Base-by-base conservation (phyloP, 176 grass and related monocot genomes). In the Coix lacrymajobi region DNA sequence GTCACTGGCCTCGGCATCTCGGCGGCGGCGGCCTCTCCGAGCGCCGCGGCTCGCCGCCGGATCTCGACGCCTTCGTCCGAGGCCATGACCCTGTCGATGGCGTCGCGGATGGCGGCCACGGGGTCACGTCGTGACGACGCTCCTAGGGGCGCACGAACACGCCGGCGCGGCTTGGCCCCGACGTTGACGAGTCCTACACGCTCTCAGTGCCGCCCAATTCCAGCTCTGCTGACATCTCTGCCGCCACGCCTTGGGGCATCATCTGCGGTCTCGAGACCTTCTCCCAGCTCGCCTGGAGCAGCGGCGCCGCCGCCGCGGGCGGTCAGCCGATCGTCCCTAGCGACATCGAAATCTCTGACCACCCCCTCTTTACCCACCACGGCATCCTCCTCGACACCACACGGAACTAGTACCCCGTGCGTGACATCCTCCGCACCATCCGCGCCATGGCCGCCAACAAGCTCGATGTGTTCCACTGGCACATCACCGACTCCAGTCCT, bases 391-490 rank as follows among this genome's bases (percentile, higher is more conserved):
- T 98, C 39, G 96, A 95, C 85, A 95, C 96, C 54, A 74, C 92
- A 5, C 84, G 92, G 56, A 98, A 91, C 15, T 98, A 76, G 87
- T 95, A 93, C 80, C 79, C 91, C 15, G 89, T 98, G 4, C 51
- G 62, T 7, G 92, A 92, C 64, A 90, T 98, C 83, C 66, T 98
- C 11, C 88, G 79, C 62, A 93, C 92, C 69, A 72, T 98, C 68
- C 87, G 91, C 38, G 96, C 92, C 75, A 95, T 98, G 92, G 92
- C 85, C 25, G 79, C 88, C 85, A 95, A 95, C 85, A 95, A 98
- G 93, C 89, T 98, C 82, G 95, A 98, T 45, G 89, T 98, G 68
- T 93, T 95, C 84, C 92, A 98, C 44, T 93, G 89, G 96, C 91
- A 93, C 79, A 83, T 98, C 89, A 91, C 96, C 9, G 96, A 98